These are phyloP conservation scores for Solanum lycopersicoides DNA, from an alignment of 257 asterid species.

Conservation along the genomic window DNA sequence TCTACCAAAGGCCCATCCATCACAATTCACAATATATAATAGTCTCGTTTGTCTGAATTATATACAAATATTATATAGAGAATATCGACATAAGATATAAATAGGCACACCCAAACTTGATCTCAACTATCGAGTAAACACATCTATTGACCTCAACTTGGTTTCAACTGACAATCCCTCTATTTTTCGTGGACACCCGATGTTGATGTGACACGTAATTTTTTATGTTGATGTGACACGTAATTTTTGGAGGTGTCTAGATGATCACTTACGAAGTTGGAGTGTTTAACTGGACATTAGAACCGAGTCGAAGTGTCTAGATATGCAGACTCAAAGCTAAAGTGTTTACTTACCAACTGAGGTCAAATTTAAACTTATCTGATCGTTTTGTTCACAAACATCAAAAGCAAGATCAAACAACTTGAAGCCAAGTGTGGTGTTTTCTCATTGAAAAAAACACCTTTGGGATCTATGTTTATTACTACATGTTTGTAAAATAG, in stretches of 20 bases:
- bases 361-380: no score
- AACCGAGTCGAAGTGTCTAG: fast-evolving
- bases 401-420: no score
- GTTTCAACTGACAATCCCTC: no score
- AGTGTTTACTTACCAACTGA: not conserved
- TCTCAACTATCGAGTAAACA: no score
- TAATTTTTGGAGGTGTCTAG: not conserved
- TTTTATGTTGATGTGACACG: not conserved
- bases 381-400: no score
- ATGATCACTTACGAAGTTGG: not conserved
- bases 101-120: not conserved
- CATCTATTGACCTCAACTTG: not conserved
- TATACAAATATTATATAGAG: no score
- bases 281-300: not conserved
- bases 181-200: not conserved
- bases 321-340: fast-evolving
- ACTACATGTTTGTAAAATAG: no score
- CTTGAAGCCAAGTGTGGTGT: no score
- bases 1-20: not conserved
- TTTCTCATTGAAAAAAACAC: fast-evolving
- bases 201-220: not conserved
- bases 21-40: no score
- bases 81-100: no score
- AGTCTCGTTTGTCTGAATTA: no score
- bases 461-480: no score